phyloP scores from a whole-genome alignment of 2,329 filamentous ascomycete species.

The Metarhizium humberi region DNA sequence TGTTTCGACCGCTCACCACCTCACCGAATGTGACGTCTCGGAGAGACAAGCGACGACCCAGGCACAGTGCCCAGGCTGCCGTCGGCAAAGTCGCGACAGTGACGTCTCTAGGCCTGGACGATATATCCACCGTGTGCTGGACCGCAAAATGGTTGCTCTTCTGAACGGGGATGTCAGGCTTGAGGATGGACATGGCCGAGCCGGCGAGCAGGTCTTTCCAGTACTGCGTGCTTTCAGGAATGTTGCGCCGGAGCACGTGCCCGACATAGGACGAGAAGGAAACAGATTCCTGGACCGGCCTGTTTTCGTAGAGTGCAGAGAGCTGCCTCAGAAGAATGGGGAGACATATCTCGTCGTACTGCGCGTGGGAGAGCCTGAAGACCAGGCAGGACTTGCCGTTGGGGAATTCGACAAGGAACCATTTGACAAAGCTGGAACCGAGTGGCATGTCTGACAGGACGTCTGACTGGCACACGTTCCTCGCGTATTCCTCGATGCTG shows the following conservation, averaged over 20 bases:
- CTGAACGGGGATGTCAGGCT: conserved; percentile 27
- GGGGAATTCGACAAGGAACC: conserved; percentile 38
- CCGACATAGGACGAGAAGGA: conserved; percentile 39
- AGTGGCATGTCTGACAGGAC: conserved; percentile 44
- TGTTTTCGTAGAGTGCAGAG: conserved; percentile 32
- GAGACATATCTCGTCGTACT: conserved; percentile 61
- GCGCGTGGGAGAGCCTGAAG: conserved; percentile 57
- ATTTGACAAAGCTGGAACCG: conserved; percentile 52
- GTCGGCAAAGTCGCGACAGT: conserved; percentile 58
- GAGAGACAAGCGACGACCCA: conserved; percentile 42
- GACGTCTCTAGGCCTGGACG: conserved; percentile 40
- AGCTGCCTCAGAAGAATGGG: conserved; percentile 53
- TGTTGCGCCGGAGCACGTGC: conserved; percentile 28
- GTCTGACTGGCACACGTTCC: conserved; percentile 45
- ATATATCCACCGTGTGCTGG: conserved; percentile 33
- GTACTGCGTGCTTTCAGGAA: conserved; percentile 43
- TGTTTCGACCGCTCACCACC: conserved; percentile 55
- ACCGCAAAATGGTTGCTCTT: conserved; percentile 31
- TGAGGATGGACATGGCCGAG: conserved; percentile 38
- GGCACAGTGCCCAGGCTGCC: conserved; percentile 55
- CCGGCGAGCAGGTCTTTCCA: conserved; percentile 50
- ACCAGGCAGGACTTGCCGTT: conserved; percentile 33
- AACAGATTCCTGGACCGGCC: conserved; percentile 19
- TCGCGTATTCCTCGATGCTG: conserved; percentile 37
- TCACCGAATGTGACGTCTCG: conserved; percentile 57